Base-by-base conservation (phyloP, 495 filamentous ascomycete species). In the Neurospora sp. region DNA sequence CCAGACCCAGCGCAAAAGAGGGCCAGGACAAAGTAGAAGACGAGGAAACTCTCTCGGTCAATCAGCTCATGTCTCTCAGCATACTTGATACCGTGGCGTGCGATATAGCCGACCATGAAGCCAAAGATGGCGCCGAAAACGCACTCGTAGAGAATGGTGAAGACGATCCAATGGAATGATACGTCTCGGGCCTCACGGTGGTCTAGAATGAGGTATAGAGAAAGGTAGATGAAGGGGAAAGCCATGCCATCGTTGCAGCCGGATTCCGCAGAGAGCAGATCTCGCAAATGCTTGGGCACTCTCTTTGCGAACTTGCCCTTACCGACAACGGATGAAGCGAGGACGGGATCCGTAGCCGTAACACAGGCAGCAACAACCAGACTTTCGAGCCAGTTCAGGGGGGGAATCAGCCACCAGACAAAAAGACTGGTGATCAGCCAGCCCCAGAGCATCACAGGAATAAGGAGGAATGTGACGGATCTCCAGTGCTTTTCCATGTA, bases 181-280 rank as follows among this genome's bases (percentile, higher is more conserved):
- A 97, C 92, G 70, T 91, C 78, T 48, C 83, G 82, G 7, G 90
- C 86, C 75, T 93, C 79, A 4, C 89, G 89, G 71, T 91, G 84
- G 78, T 94, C 96, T 28, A 89, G 88, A 72, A 97, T 92, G 72
- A 98, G 88, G 77, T 98, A 98, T 69, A 97, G 85, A 3, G 91
- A 88, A 19, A 98, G 87, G 81, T 98, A 99, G 79, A 99, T 91
- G 83, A 99, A 99, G 8, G 96, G 96, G 82, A 99, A 99, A 21
- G 96, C 96, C 96, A 98, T 98, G 82, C 96, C 96, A 81, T 99
- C 96, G 84, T 99, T 99, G 86, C 96, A 99, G 34, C 96, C 96
- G 2, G 96, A 98, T 82, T 99, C 96, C 73, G 95, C 95, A 17
- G 96, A 98, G 39, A 99, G 87, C 15, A 99, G 76, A 81, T 99